Evolutionary conservation across 805 yeast species (phyloP), one percentile per base, ranked within the genome.

Genomic region (Hanseniaspora guilliermondii): DNA sequence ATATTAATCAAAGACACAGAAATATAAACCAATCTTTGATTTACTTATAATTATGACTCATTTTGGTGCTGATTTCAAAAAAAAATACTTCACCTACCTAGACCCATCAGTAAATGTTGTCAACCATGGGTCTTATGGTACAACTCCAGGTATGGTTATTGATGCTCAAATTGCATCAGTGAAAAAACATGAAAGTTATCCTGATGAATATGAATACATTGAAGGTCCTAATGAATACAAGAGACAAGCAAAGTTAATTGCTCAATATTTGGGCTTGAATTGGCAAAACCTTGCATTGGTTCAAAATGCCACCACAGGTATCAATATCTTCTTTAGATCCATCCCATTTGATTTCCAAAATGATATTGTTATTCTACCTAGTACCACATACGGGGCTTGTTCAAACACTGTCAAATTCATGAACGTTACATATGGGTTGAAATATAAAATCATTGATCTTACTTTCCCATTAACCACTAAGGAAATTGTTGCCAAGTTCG

Each of bases 91-190:
- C 62, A 60, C 69, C 1, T 59, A 64, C 16, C 68, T 79, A 12
- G 74, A 67, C 33, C 60, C 68, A 1, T 70, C 64, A 2, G 69
- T 71, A 8, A 63, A 64, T 4, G 76, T 77, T 16, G 73, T 81
- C 45, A 83, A 83, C 64, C 82, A 82, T 62, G 87, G 87, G 7
- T 76, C 85, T 0, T 83, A 65, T 61, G 88, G 87, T 1, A 67
- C 74, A 1, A 69, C 76, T 3, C 84, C 87, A 0, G 67, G 62
- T 8, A 67, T 72, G 4, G 78, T 82, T 1, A 58, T 70, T 24
- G 73, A 74, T 1, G 67, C 65, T 14, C 74, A 67, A 57, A 56
- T 65, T 35, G 59, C 65, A 47, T 60, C 60, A 19, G 50, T 66
- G 25, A 57, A 66, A 33, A 57, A 64, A 42, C 70, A 69, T 41